Conservation (phyloP, 371 early-diverging fungal species). For the Mucor mucedo region DNA sequence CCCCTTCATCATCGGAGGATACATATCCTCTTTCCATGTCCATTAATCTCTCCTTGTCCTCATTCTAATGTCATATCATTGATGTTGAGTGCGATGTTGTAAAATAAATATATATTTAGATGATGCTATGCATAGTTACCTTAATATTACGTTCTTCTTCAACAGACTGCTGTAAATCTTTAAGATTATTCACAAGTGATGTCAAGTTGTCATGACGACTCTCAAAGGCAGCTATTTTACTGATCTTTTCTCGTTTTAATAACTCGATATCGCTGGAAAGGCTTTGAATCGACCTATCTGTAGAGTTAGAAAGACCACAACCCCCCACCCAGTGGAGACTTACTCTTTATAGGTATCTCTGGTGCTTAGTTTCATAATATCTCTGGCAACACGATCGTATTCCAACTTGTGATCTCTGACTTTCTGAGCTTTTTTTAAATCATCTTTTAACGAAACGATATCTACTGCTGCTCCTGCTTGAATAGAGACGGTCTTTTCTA, state of each 20-base stretch:
- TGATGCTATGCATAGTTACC: slow-evolving; percentile 6
- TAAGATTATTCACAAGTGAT: slow-evolving; percentile 28
- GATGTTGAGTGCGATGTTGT: not conserved
- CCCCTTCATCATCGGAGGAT: slow-evolving; percentile 45
- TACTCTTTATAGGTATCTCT: slow-evolving; percentile 56
- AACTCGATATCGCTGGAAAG: slow-evolving; percentile 45
- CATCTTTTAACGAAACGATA: slow-evolving; percentile 49
- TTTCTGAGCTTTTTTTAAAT: slow-evolving; percentile 52
- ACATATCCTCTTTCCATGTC: slow-evolving; percentile 51
- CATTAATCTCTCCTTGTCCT: slow-evolving; percentile 37
- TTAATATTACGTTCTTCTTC: slow-evolving; percentile 42
- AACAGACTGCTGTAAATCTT: slow-evolving; percentile 38
- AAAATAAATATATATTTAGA: not conserved
- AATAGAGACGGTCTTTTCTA: slow-evolving; percentile 35
- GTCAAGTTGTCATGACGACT: slow-evolving; percentile 38
- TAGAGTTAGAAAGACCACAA: no score
- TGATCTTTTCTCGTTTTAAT: slow-evolving; percentile 40
- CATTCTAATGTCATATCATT: slow-evolving; percentile 22
- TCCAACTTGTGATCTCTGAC: slow-evolving; percentile 55
- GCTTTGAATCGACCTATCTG: slow-evolving; percentile 36
- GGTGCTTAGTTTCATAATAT: slow-evolving; percentile 53
- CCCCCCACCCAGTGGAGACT: slow-evolving; percentile 6
- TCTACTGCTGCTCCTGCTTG: slow-evolving; percentile 39
- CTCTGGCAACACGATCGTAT: slow-evolving; percentile 62
- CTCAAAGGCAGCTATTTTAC: slow-evolving; percentile 33